Evolutionary conservation across 148 eudicot species (phyloP).

Genomic region (Heliosperma pusillum): DNA sequence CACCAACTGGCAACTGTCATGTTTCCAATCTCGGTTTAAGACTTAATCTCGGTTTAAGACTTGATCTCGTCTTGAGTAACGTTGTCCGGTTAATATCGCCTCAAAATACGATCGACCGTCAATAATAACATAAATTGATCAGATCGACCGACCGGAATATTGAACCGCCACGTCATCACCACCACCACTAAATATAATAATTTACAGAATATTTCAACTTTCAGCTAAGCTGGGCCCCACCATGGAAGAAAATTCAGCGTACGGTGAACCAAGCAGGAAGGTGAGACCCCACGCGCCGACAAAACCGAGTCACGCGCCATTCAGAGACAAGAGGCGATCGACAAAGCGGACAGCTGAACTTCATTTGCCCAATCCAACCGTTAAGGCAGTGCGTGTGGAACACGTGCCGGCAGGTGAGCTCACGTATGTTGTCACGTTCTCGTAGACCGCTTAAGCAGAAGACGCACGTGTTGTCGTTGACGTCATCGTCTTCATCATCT

Average conservation of each 20-base stretch:
- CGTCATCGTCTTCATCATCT: not conserved
- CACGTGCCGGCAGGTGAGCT: slow-evolving; percentile 58
- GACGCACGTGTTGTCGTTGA: slow-evolving; percentile 33
- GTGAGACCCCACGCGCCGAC: slow-evolving; percentile 40
- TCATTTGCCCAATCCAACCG: slow-evolving; percentile 62
- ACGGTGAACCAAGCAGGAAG: slow-evolving; percentile 36
- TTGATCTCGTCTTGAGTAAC: not conserved
- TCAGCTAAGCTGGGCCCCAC: not conserved
- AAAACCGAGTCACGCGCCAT: slow-evolving; percentile 32
- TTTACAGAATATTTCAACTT: not conserved
- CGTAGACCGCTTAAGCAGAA: slow-evolving; percentile 47
- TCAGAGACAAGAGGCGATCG: slow-evolving; percentile 33
- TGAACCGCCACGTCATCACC: not conserved
- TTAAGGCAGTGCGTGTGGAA: slow-evolving; percentile 71
- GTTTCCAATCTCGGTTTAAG: not conserved
- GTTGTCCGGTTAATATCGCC: not conserved
- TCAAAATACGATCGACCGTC: not conserved
- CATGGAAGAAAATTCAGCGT: slow-evolving; percentile 15
- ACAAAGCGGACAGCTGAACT: slow-evolving; percentile 72
- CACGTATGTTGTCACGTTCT: slow-evolving; percentile 53
- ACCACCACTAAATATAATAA: not conserved
- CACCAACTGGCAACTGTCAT: not conserved
- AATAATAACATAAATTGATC: not conserved
- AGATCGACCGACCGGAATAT: not conserved
- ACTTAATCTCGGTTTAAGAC: too few species aligned